These are phyloP conservation scores for Huntiella decipiens DNA, from an alignment of 2,329 filamentous ascomycete species.

Conservation along the genomic window DNA sequence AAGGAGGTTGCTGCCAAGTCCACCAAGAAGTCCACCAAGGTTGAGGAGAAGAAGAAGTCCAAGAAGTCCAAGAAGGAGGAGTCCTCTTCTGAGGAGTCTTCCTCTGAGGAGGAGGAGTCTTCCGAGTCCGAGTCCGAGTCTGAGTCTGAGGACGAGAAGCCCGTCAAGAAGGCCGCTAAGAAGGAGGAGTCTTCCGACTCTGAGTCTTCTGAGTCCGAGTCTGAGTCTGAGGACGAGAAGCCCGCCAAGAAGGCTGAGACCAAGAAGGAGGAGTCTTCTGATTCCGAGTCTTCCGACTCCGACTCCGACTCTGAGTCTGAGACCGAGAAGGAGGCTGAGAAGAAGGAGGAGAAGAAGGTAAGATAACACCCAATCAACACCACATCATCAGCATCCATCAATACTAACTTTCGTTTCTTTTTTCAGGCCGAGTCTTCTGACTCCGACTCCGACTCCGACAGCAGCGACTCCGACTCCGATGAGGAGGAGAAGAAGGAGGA, in stretches of 20 bases:
- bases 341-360: constrained; percentile 11
- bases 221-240: constrained; percentile 22
- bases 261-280: constrained; percentile 13
- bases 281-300: constrained; percentile 19
- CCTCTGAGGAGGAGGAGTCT: constrained; percentile 18
- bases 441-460: constrained; percentile 14
- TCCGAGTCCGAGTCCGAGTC: constrained; percentile 17
- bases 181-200: constrained; percentile 25
- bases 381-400: not conserved
- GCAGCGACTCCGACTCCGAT: constrained; percentile 16
- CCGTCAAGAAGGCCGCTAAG: constrained; percentile 29
- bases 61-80: constrained; percentile 27
- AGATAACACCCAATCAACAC: not conserved
- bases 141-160: constrained; percentile 18
- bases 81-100: constrained; percentile 21
- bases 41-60: constrained; percentile 15
- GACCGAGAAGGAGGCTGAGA: constrained; percentile 17
- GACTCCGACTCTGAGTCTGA: constrained; percentile 17
- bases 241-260: constrained; percentile 13
- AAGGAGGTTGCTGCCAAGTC: constrained; percentile 36
- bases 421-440: constrained; percentile 16
- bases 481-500: constrained; percentile 19
- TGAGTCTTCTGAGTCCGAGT: constrained; percentile 19
- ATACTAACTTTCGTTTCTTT: constrained; percentile 16
- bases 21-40: constrained; percentile 39